Percentiles rank a stretch among this genome's conserved stretches.
Evolutionary conservation across 768 basidiomycete genomes (phyloP).

Genomic region (Suillus plorans): DNA sequence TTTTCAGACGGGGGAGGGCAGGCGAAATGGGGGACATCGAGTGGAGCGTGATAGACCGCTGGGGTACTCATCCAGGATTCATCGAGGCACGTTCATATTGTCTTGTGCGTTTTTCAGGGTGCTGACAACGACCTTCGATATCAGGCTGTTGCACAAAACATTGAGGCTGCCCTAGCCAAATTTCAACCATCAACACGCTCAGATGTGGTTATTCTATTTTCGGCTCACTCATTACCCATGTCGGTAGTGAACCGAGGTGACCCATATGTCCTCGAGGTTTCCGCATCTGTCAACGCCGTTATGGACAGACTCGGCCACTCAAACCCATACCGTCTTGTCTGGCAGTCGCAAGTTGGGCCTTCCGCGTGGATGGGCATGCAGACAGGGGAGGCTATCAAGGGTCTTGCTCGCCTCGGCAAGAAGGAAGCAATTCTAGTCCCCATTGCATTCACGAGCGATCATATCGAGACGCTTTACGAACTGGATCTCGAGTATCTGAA

Average conservation of each 20-base stretch:
- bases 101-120: not conserved
- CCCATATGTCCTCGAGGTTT: constrained; percentile 94
- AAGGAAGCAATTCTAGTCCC: constrained; percentile 85
- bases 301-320: constrained; percentile 82
- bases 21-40: constrained; percentile 70
- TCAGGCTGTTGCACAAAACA: constrained; percentile 89
- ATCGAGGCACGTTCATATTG: constrained; percentile 70
- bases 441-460: constrained; percentile 98
- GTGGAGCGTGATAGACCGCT: constrained; percentile 98
- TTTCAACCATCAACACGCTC: constrained; percentile 72
- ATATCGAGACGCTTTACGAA: constrained; percentile 98
- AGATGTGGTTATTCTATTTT: constrained; percentile 86
- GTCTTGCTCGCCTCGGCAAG: constrained; percentile 70
- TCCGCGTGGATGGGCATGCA: constrained; percentile 99
- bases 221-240: constrained; percentile 97
- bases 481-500: constrained; percentile 90
- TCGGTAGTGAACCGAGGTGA: constrained; percentile 98
- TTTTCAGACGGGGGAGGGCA: constrained; percentile 64
- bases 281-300: constrained; percentile 89
- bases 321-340: constrained; percentile 91
- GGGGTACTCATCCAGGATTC: constrained; percentile 95
- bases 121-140: constrained; percentile 6
- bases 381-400: constrained; percentile 89
- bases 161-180: constrained; percentile 76
- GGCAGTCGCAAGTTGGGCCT: constrained; percentile 98